Evolutionary conservation across 164 flowering plant species (phyloP).

Genomic region (Houttuynia cordata): DNA sequence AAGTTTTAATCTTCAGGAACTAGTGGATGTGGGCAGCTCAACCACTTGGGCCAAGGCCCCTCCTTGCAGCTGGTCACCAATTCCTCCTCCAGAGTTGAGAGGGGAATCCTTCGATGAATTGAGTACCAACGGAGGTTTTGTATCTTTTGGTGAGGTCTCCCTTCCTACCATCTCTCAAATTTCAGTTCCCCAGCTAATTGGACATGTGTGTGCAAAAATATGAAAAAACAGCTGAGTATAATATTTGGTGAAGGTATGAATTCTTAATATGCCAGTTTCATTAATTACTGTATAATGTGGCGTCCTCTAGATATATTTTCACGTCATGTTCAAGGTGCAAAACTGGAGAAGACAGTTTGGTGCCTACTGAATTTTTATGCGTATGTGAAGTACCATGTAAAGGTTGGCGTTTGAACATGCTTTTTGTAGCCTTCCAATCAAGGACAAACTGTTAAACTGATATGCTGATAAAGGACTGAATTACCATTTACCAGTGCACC

Average conservation of each 20-base stretch:
- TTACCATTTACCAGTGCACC: constrained; percentile 37
- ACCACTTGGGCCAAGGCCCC: constrained; percentile 54
- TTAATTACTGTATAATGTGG: too few relatives aligned
- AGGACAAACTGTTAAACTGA: background rate
- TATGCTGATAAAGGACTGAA: constrained; percentile 7
- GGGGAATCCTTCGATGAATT: constrained; percentile 68
- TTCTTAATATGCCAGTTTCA: too few relatives aligned
- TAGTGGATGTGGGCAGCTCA: constrained; percentile 52
- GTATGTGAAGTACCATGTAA: constrained; percentile 60
- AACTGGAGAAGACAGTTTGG: constrained; percentile 58
- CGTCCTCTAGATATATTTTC: constrained; percentile 45
- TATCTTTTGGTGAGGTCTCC: constrained; percentile 35
- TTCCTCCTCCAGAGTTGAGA: constrained; percentile 80
- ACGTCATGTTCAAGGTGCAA: constrained; percentile 43
- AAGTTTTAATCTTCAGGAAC: constrained; percentile 34
- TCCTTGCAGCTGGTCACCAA: constrained; percentile 76
- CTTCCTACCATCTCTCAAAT: too few relatives aligned
- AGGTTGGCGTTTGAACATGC: constrained; percentile 31
- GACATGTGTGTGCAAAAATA: background rate
- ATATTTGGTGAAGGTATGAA: background rate
- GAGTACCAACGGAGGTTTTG: constrained; percentile 81
- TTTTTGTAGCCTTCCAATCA: background rate
- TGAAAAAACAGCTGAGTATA: background rate
- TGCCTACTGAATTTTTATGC: constrained; percentile 61
- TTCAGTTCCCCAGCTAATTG: too few relatives aligned